Evolutionary conservation across 1,284 basidiomycete species (phyloP).

Genomic region (Somion occarium): DNA sequence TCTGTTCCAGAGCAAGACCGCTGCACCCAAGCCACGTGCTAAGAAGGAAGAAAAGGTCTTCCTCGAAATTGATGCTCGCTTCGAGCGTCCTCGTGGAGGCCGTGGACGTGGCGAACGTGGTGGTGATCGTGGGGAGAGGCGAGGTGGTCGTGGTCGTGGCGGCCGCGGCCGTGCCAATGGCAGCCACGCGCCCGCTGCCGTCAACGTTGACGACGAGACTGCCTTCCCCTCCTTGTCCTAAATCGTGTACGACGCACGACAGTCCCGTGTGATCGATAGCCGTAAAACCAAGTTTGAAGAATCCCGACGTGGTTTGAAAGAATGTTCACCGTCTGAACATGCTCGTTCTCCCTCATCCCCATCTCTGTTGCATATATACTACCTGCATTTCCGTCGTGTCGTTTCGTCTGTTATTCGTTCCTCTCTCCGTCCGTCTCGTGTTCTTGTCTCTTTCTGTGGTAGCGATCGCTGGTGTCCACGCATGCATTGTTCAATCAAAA

Average conservation of each 20-base stretch:
- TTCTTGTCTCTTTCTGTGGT: conserved; percentile 4
- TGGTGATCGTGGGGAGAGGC: conserved; percentile 26
- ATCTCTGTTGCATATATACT: conserved; percentile 9
- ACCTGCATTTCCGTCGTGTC: conserved; percentile 7
- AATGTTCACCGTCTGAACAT: background rate
- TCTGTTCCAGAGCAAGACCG: conserved; percentile 43
- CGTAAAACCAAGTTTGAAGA: conserved; percentile 10
- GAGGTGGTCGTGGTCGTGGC: conserved; percentile 35
- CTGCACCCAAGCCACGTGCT: conserved; percentile 51
- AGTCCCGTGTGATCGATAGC: background rate
- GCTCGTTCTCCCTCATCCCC: conserved; percentile 6
- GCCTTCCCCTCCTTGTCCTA: conserved; percentile 83
- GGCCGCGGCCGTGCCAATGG: conserved; percentile 39
- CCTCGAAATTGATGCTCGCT: conserved; percentile 74
- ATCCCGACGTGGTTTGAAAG: background rate
- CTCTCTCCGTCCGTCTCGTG: conserved; percentile 13
- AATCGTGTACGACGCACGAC: conserved; percentile 9
- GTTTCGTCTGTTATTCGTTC: conserved; percentile 9
- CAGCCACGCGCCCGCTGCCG: conserved; percentile 30
- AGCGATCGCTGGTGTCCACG: conserved; percentile 4
- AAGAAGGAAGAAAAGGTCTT: conserved; percentile 79
- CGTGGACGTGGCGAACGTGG: conserved; percentile 39
- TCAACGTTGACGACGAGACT: conserved; percentile 73
- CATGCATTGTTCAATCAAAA: conserved; percentile 7
- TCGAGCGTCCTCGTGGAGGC: conserved; percentile 68